Evolutionary conservation across 2,329 filamentous ascomycete species (phyloP), one percentile per base, ranked within the genome.

Genomic region (Calycina herbarum): DNA sequence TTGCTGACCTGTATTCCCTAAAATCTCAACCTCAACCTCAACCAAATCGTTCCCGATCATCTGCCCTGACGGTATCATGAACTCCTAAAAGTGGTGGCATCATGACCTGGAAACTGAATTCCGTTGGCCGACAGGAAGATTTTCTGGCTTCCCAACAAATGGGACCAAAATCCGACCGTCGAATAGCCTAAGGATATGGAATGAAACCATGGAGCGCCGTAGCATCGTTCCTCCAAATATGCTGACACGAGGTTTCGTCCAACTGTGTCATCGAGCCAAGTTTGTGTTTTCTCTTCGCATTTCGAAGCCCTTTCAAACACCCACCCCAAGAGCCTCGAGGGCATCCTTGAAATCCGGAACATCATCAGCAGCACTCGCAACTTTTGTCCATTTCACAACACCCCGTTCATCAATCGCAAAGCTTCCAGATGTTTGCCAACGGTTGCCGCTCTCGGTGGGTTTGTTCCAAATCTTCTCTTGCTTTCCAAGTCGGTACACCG

Each of bases 401-500:
- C 86, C 86, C 33, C 79, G 74, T 5, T 72, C 73, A 73, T 87
- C 85, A 33, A 89, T 77, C 1, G 84, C 88, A 77, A 88, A 92
- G 33, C 84, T 85, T 33, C 89, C 89, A 57, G 83, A 81, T 31
- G 79, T 89, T 81, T 92, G 89, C 89, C 89, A 92, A 62, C 87
- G 78, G 69, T 78, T 86, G 48, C 89, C 89, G 73, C 85, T 89
- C 76, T 89, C 86, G 2, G 86, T 88, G 2, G 85, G 81, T 29
- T 85, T 78, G 73, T 89, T 89, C 83, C 85, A 89, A 69, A 92
- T 89, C 15, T 86, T 83, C 73, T 92, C 87, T 59, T 84, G 78
- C 67, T 81, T 83, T 13, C 84, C 86, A 31, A 92, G 77, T 64
- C 79, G 82, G 67, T 85, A 85, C 1, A 84, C 82, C n/a, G 79